Base-by-base conservation (phyloP, 768 basidiomycete genomes). In the Chalciporus pseudorubinellus region DNA sequence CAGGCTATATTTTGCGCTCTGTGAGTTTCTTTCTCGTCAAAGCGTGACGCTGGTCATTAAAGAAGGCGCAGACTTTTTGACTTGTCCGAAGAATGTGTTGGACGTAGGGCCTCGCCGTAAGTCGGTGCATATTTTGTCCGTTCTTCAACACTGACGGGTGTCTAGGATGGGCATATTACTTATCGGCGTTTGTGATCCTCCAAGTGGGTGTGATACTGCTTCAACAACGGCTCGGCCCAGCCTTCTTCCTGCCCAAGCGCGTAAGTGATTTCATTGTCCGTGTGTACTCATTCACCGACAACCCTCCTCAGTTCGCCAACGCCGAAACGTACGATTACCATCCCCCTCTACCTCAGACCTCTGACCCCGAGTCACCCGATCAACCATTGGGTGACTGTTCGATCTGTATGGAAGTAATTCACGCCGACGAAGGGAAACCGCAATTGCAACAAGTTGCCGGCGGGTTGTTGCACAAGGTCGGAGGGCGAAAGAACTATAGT, bases 381-480 rank as follows among this genome's bases (percentile, higher is more conserved):
- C 82, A 85, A 57, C 79, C 86, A 3, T 71, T 92, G 14, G 92
- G 89, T 7, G 91, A 95, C 63, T 97, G 93, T 60, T 82, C 91
- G 6, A 95, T 97, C 46, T 95, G 93, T 61, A 94, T 95, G 91
- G 93, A 95, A 51, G 78, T 83, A 5, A 94, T 95, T 56, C 61
- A 80, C 36, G 65, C 80, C 21, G 79, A 83, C 14, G 34, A 36
- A 16, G 34, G 16, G 39, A 71, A 77, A 39, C 62, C 70, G 6
- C 61, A 67, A 8, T 60, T 70, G 19, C 71, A 62, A 20, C 69
- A 67, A 36, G 65, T 69, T 18, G 62, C 69, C 18, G 66, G 64
- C n/a, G 70, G 76, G 21, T 62, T 84, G 31, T 52, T 69, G 13
- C 69, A 64, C 10, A 69, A 65, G 20, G 67, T 68, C 22, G 67